These are phyloP conservation scores for Cercophora samala DNA, from an alignment of 495 filamentous ascomycete genomes.

Conservation along the genomic window DNA sequence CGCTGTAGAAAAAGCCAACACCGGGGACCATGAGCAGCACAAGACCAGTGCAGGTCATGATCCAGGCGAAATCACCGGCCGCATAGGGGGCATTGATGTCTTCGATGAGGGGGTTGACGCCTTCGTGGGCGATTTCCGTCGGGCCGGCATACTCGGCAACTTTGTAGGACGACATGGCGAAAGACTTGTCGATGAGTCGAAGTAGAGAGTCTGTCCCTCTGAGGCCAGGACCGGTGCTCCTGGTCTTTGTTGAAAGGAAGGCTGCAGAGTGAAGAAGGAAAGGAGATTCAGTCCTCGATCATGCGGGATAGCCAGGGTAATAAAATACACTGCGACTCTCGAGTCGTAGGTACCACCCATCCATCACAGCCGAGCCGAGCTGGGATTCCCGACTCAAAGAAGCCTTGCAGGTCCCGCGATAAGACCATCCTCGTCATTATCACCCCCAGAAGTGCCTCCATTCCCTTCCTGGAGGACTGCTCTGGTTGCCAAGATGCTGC, in stretches of 20 bases:
- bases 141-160: conserved; percentile 64
- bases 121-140: conserved; percentile 45
- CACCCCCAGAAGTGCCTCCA: conserved; percentile 14
- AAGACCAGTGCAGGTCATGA: conserved; percentile 81
- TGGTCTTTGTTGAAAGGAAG: not conserved
- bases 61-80: conserved; percentile 88
- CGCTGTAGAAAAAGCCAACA: conserved; percentile 98
- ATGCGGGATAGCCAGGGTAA: conserved; percentile 27
- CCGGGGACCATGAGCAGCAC: conserved; percentile 98
- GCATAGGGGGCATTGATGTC: conserved; percentile 82
- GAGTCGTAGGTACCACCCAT: conserved; percentile 5
- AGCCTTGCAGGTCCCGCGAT: conserved; percentile 8
- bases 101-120: conserved; percentile 69
- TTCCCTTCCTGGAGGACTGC: conserved; percentile 24
- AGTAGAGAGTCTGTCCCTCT: conserved; percentile 2
- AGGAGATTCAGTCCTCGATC: conserved; percentile 2
- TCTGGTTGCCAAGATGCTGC: conserved; percentile 16
- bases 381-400: not conserved
- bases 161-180: conserved; percentile 37
- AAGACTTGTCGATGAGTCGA: conserved; percentile 1
- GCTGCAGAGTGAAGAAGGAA: conserved; percentile 17
- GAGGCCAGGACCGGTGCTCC: conserved; percentile 9
- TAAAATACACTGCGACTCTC: conserved; percentile 20
- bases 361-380: conserved; percentile 9
- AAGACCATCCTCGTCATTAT: conserved; percentile 21